These are phyloP conservation scores for Casuarina equisetifolia DNA, from an alignment of 306 rosid species.

Conservation along the genomic window DNA sequence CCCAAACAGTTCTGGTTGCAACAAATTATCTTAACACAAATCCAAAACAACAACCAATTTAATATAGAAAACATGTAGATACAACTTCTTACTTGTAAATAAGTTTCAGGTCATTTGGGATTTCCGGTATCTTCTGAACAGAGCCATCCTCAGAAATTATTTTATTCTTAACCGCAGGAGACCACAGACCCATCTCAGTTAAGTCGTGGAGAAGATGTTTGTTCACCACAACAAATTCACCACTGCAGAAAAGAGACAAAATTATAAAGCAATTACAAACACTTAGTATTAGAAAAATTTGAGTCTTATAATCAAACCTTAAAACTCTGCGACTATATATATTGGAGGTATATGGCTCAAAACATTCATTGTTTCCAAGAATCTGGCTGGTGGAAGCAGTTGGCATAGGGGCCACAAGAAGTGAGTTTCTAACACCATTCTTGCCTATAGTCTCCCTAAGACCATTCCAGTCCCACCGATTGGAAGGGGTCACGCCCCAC, in stretches of 20 bases:
- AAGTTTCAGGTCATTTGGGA: conserved; percentile 62
- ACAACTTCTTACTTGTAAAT: conserved; percentile 66
- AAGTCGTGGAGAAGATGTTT: conserved; percentile 84
- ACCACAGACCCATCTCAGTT: conserved; percentile 91
- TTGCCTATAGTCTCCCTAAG: conserved; percentile 50
- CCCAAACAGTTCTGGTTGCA: conserved; percentile 83
- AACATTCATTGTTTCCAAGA: conserved; percentile 91
- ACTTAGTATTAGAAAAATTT: neutral
- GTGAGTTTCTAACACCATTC: conserved; percentile 79
- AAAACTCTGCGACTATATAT: conserved; percentile 83
- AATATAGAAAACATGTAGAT: neutral
- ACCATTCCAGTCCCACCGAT: conserved; percentile 73
- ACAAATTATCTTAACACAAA: conserved; percentile 28
- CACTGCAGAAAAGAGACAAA: conserved; percentile 43
- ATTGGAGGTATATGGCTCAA: conserved; percentile 93
- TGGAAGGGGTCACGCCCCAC: conserved; percentile 77
- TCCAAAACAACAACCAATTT: neutral
- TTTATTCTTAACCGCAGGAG: conserved; percentile 69
- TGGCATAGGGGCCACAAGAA: conserved; percentile 90
- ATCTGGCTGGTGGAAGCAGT: conserved; percentile 93
- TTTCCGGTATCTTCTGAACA: conserved; percentile 63
- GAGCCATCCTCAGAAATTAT: conserved; percentile 73
- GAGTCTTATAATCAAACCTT: conserved; percentile 43
- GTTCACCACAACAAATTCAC: conserved; percentile 93
- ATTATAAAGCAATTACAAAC: conserved; percentile 19